Percentiles rank a stretch among this genome's conserved stretches.
phyloP scores from a whole-genome alignment of 345 rosid genomes.

The Populus simonii region DNA sequence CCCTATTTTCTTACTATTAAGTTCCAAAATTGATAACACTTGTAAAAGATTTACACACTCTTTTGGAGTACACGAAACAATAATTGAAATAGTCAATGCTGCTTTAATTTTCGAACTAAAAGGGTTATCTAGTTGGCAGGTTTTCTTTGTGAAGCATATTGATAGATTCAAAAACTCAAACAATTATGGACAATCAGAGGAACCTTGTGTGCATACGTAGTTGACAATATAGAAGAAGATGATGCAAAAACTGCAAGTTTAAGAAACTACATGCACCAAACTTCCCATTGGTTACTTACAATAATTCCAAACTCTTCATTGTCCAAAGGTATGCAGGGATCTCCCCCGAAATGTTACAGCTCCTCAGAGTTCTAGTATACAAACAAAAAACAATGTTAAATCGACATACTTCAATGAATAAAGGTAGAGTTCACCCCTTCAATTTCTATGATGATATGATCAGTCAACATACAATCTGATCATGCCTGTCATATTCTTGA shows the following conservation, averaged over 20 bases:
- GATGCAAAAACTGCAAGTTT: not conserved
- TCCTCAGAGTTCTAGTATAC: slow-evolving; percentile 39
- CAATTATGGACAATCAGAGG: not conserved
- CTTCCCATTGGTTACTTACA: slow-evolving; percentile 22
- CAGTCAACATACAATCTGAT: slow-evolving; percentile 32
- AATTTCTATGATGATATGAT: not conserved
- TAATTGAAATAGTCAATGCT: not conserved
- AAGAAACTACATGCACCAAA: not conserved
- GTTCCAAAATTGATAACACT: not conserved
- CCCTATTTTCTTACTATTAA: not conserved
- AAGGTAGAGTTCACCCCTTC: not conserved
- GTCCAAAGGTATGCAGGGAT: slow-evolving; percentile 25
- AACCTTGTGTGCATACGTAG: not conserved
- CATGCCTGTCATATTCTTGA: slow-evolving; percentile 28
- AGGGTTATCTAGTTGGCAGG: not conserved
- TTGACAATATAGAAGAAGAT: not conserved
- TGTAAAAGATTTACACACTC: not conserved
- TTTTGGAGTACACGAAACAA: not conserved
- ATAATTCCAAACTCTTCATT: slow-evolving; percentile 19
- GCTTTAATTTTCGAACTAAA: not conserved
- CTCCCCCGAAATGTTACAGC: slow-evolving; percentile 26
- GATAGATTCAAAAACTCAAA: not conserved
- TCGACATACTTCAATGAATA: not conserved
- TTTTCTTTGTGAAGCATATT: slow-evolving; percentile 2
- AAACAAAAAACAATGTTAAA: not conserved